Conservation (phyloP, 2,329 filamentous ascomycete genomes). For the Aspergillus texensis region DNA sequence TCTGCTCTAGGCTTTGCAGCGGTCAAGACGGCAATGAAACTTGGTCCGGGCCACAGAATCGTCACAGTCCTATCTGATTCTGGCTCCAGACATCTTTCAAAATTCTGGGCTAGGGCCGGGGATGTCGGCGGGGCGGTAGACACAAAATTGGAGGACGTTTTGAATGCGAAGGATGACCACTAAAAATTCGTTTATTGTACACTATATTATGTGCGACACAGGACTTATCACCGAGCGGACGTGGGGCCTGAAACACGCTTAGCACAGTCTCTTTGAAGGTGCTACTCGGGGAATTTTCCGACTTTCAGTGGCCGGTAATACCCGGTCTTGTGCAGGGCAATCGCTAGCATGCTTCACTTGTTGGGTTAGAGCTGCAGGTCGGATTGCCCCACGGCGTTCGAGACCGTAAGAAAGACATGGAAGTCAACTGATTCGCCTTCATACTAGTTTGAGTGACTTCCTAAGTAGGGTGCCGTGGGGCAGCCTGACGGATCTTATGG, state of each 20-base stretch:
- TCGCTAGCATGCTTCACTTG: neutral
- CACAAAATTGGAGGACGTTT: conserved; percentile 50
- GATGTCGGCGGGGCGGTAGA: conserved; percentile 49
- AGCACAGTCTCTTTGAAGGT: neutral
- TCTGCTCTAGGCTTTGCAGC: conserved; percentile 48
- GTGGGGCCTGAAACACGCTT: neutral
- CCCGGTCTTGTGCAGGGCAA: neutral
- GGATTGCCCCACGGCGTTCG: neutral
- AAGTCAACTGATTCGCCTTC: neutral
- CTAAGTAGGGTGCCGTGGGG: neutral
- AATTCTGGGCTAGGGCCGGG: conserved; percentile 53
- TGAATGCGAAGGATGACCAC: conserved; percentile 41
- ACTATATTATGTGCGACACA: neutral
- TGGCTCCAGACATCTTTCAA: conserved; percentile 55
- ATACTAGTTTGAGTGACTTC: neutral
- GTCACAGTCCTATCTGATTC: conserved; percentile 55
- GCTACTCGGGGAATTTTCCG: neutral
- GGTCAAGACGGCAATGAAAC: conserved; percentile 48
- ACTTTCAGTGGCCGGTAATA: neutral
- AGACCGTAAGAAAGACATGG: neutral
- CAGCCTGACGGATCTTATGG: neutral
- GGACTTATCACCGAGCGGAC: neutral
- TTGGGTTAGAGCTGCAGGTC: neutral
- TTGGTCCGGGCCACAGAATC: conserved; percentile 52
- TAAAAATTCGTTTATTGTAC: conserved; percentile 18